A percentile compares a stretch with the other conserved stretches of the same genome.
Evolutionary conservation across 805 yeast species (phyloP).

Genomic region (Lachancea thermotolerans): DNA sequence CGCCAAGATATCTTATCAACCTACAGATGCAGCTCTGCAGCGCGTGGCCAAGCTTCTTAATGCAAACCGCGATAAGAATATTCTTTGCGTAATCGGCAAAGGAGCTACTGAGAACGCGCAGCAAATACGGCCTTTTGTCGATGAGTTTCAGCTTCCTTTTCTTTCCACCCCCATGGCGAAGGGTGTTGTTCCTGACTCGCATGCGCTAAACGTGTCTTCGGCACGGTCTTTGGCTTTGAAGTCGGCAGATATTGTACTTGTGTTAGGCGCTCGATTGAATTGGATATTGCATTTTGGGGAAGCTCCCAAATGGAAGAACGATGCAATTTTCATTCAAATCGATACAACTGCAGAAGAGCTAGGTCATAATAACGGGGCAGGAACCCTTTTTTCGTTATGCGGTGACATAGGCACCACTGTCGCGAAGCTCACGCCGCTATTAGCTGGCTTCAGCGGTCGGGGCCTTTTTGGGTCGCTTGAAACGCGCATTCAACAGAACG

Average conservation of each 20-base stretch:
- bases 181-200: constrained; percentile 53
- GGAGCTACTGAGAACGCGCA: constrained; percentile 48
- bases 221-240: constrained; percentile 57
- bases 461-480: constrained; percentile 11
- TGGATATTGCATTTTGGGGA: constrained; percentile 71
- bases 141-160: constrained; percentile 43
- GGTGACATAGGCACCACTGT: constrained; percentile 48
- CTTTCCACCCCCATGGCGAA: constrained; percentile 78
- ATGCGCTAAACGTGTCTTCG: constrained; percentile 46
- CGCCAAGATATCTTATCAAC: constrained; percentile 9
- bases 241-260: constrained; percentile 50
- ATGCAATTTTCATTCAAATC: constrained; percentile 49
- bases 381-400: constrained; percentile 38
- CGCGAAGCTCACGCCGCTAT: constrained; percentile 28
- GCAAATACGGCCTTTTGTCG: constrained; percentile 37
- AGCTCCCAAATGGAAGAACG: constrained; percentile 41
- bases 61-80: constrained; percentile 36
- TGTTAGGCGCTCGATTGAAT: constrained; percentile 62
- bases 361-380: constrained; percentile 37
- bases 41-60: constrained; percentile 31
- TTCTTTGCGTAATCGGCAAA: constrained; percentile 59
- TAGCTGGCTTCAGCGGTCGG: constrained; percentile 14
- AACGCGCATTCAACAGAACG: constrained; percentile 15
- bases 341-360: constrained; percentile 49
- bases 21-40: constrained; percentile 14